These are phyloP conservation scores for Fusarium goolgardi DNA, from an alignment of 2,329 filamentous ascomycete species.

Conservation along the genomic window DNA sequence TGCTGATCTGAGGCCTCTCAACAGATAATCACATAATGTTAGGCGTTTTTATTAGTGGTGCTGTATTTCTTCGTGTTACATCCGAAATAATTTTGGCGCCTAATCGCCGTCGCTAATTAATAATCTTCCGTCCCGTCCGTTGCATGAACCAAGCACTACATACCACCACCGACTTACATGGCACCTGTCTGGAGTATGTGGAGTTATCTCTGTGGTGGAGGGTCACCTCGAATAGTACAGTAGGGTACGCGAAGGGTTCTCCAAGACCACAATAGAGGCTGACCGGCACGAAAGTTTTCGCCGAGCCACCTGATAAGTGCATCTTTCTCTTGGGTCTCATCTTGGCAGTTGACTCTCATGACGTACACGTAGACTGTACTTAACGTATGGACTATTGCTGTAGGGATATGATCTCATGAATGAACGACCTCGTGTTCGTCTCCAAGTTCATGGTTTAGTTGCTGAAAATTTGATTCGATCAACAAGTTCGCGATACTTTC, in stretches of 20 bases:
- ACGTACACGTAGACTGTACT: conserved; percentile 12
- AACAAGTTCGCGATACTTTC: neutral
- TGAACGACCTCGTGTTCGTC: conserved; percentile 2
- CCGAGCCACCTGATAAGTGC: conserved; percentile 7
- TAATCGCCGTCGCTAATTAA: conserved; percentile 7
- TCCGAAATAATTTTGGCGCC: conserved; percentile 12
- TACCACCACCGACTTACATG: neutral
- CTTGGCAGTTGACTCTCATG: conserved; percentile 15
- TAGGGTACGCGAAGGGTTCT: conserved; percentile 5
- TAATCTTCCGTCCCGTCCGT: conserved; percentile 16
- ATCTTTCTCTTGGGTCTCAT: conserved; percentile 16
- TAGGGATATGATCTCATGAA: conserved; percentile 6
- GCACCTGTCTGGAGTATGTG: neutral
- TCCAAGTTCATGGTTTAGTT: neutral
- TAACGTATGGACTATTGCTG: neutral
- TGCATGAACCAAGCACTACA: conserved; percentile 26
- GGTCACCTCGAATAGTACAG: neutral
- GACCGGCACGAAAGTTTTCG: conserved; percentile 6
- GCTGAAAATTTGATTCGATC: neutral
- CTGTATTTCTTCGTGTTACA: conserved; percentile 7
- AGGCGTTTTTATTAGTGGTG: conserved; percentile 9
- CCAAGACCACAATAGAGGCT: conserved; percentile 6
- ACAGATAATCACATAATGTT: conserved; percentile 19
- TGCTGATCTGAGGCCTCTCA: conserved; percentile 55
- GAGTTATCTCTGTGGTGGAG: neutral